Base-by-base conservation (phyloP, 2,329 filamentous ascomycete genomes). In the Pleurostoma richardsiae region DNA sequence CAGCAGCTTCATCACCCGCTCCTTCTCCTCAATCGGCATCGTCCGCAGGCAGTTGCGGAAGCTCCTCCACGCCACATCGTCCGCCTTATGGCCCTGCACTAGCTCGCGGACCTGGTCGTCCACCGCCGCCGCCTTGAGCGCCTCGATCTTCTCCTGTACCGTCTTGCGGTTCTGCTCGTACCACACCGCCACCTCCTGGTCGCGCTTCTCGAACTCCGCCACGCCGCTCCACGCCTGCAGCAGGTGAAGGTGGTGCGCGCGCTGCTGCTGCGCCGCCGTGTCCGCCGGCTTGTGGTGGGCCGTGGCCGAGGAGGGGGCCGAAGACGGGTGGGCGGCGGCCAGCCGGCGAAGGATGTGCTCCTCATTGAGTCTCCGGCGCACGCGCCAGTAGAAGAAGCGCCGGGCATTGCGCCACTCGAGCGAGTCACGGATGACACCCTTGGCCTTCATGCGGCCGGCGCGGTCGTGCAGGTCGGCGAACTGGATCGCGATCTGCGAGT, bases 341-440 rank as follows among this genome's bases (percentile, higher is more conserved):
- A 99, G 89, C 71, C 90, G 90, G 74, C 91, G 94, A 67, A 99
- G 79, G 59, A 99, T 90, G 69, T 95, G 89, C 73, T 99, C 94
- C 74, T 99, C 94, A 70, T 95, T 97, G 64, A 99, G 79, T 72
- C 94, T 84, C 65, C 94, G 88, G 69, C 95, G 91, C 52, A 96
- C 85, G 70, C 94, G 92, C 94, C 95, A 99, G 86, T 97, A 99
- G 79, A 99, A 97, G 88, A 94, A 97, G 63, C 92, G 86, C 55
- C 94, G 86, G 7, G 92, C 85, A 59, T 96, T 87, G 65, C 82
- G 77, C 94, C 92, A 97, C 61, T 86, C 80, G 39, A 99, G 79
- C 10, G 83, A 73, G 59, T 88, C 81, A 53, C 94, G 90, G 60
- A 99, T 96, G 48, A 87, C 85, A 52, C 90, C 87, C 84, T 99